Evolutionary conservation across 495 filamentous ascomycete genomes (phyloP).

Genomic region (Schizothecium vesticola): DNA sequence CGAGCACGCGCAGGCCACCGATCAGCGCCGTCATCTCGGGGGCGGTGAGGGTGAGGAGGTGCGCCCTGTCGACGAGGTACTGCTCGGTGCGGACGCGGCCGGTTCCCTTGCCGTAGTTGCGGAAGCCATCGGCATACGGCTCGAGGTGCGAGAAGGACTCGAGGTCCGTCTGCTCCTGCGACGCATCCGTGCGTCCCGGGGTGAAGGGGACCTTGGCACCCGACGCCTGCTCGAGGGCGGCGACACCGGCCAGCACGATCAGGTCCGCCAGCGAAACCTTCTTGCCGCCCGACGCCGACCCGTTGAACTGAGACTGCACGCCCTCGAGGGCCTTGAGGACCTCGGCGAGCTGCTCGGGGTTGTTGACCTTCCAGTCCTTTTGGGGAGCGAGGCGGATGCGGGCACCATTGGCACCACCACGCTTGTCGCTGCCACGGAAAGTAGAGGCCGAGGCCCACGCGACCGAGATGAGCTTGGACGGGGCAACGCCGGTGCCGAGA

Average conservation of each 20-base stretch:
- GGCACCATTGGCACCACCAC: constrained; percentile 68
- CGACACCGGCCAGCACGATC: constrained; percentile 63
- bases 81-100: constrained; percentile 56
- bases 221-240: constrained; percentile 66
- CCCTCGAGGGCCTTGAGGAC: constrained; percentile 53
- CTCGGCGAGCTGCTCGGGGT: constrained; percentile 53
- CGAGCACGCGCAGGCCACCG: constrained; percentile 60
- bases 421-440: constrained; percentile 71
- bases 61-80: constrained; percentile 61
- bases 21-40: constrained; percentile 63
- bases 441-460: constrained; percentile 68
- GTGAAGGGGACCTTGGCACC: constrained; percentile 41
- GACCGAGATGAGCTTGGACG: constrained; percentile 51
- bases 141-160: constrained; percentile 57
- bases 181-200: constrained; percentile 45
- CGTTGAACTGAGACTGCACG: constrained; percentile 59
- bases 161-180: constrained; percentile 60
- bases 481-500: constrained; percentile 49
- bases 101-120: constrained; percentile 61
- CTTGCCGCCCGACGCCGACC: constrained; percentile 54
- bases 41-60: constrained; percentile 60
- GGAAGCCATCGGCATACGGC: constrained; percentile 63
- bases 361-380: constrained; percentile 64
- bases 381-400: constrained; percentile 67
- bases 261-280: constrained; percentile 66